These are phyloP conservation scores for carrot (Daucus carota) DNA, from an alignment of 129 eudicot species.

Conservation along the genomic window DH1_v3.0 NC_030389.2:1772501-1773000, in stretches of 20 bases:
- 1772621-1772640: background rate
- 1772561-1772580: constrained; percentile 53
- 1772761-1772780: constrained; percentile 32
- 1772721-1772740: constrained; percentile 43
- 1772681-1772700: constrained; percentile 30
- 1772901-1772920: constrained; percentile 14
- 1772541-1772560: constrained; percentile 28
- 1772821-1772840: constrained; percentile 60
- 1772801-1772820: constrained; percentile 45
- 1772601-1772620: constrained; percentile 9
- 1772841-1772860: constrained; percentile 45
- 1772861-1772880: constrained; percentile 34
- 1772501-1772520: constrained; percentile 1
- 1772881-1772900: background rate
- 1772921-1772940: background rate
- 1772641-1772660: constrained; percentile 22
- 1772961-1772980: background rate
- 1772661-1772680: constrained; percentile 51
- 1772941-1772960: background rate
- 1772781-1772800: constrained; percentile 53
- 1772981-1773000: background rate
- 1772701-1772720: constrained; percentile 36
- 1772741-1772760: constrained; percentile 28
- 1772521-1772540: background rate
- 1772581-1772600: constrained; percentile 38